A percentile compares a stretch with the other conserved stretches of the same genome.
Conservation (phyloP, 2,329 filamentous ascomycete genomes). For the Iodosphaeria phyllophila region DNA sequence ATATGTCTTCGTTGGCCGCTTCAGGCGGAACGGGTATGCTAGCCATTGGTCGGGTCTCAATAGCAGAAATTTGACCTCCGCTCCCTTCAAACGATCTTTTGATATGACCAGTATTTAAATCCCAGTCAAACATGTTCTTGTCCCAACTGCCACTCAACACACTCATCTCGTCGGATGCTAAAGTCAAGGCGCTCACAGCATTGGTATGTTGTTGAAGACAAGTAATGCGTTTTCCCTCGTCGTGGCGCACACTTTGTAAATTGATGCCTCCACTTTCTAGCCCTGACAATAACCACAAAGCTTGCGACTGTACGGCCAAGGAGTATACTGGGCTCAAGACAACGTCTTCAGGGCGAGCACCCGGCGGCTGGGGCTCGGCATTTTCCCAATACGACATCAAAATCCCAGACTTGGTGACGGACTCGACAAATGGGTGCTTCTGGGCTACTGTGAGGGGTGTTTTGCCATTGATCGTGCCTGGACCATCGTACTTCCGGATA, state of each 20-base stretch:
- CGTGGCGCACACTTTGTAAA: constrained; percentile 78
- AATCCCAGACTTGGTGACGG: constrained; percentile 85
- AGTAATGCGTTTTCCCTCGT: constrained; percentile 79
- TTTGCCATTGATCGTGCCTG: constrained; percentile 88
- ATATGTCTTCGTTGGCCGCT: constrained; percentile 34
- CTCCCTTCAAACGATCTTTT: constrained; percentile 60
- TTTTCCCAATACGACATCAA: constrained; percentile 98
- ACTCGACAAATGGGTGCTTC: constrained; percentile 91
- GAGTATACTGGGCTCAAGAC: constrained; percentile 84
- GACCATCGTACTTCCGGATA: constrained; percentile 91
- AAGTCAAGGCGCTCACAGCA: constrained; percentile 70
- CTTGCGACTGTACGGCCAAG: constrained; percentile 74
- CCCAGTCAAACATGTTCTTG: constrained; percentile 87
- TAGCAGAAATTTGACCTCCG: constrained; percentile 68
- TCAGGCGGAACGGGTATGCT: constrained; percentile 59
- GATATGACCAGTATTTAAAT: constrained; percentile 68
- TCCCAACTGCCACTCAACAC: constrained; percentile 93
- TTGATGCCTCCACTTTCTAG: constrained; percentile 86
- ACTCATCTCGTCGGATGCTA: constrained; percentile 71
- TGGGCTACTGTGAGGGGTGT: constrained; percentile 87
- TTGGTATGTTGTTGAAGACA: constrained; percentile 72
- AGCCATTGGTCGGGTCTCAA: constrained; percentile 68
- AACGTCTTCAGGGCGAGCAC: constrained; percentile 32
- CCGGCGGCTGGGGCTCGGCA: constrained; percentile 45
- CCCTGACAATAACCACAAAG: constrained; percentile 80